phyloP scores from a whole-genome alignment of 345 rosid species.

The Salix viminalis region DNA sequence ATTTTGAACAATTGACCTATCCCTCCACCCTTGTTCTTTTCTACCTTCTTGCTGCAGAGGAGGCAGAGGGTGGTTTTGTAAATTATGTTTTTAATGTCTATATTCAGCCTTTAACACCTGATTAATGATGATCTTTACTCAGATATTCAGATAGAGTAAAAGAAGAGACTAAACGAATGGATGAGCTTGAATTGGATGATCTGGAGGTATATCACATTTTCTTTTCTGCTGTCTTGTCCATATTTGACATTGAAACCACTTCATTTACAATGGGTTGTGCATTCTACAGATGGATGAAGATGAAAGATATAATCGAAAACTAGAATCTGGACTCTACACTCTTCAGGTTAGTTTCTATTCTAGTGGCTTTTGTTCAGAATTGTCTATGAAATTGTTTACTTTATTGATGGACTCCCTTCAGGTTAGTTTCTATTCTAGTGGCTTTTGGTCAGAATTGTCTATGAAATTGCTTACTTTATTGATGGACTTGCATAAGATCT shows the following conservation, averaged over 20 bases:
- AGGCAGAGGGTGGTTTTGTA: background rate
- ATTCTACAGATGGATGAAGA: constrained; percentile 79
- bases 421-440: constrained; percentile 40
- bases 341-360: constrained; percentile 64
- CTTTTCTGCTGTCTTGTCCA: constrained; percentile 2
- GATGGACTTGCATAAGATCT: background rate
- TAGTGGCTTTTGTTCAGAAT: background rate
- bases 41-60: no score
- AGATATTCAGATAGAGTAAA: constrained; percentile 81
- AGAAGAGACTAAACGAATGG: constrained; percentile 66
- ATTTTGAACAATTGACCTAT: background rate
- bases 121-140: constrained; percentile 16
- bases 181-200: constrained; percentile 76
- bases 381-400: background rate
- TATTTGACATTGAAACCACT: constrained; percentile 7
- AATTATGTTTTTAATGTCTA: background rate
- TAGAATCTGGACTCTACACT: constrained; percentile 91
- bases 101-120: background rate
- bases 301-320: constrained; percentile 70
- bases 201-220: constrained; percentile 54
- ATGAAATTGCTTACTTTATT: background rate
- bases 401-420: background rate
- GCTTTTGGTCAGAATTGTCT: background rate
- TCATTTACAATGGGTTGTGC: constrained; percentile 1
- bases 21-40: background rate